A percentile compares a stretch with the other conserved stretches of the same genome.
phyloP scores from a whole-genome alignment of 495 filamentous ascomycete species.

The Hypoxylon crocopeplum region DNA sequence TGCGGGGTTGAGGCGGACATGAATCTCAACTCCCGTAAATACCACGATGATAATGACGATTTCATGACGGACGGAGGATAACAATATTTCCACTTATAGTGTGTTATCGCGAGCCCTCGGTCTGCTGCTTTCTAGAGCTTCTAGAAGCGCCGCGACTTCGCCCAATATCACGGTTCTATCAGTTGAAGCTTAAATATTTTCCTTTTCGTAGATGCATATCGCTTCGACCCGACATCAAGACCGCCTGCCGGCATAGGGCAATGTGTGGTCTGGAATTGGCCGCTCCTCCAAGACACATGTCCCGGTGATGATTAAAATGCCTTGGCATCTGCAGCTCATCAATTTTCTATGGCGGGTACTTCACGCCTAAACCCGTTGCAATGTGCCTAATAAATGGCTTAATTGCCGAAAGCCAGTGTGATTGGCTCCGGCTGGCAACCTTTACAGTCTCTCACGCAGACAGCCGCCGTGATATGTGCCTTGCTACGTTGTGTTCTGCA shows the following conservation, averaged over 20 bases:
- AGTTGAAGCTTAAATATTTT: conserved; percentile 18
- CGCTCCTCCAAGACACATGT: conserved; percentile 20
- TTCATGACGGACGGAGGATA: not conserved
- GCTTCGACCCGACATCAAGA: conserved; percentile 12
- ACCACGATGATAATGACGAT: conserved; percentile 14
- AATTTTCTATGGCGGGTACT: conserved; percentile 21
- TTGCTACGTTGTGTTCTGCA: conserved; percentile 1
- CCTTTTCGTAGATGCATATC: not conserved
- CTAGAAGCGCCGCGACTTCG: conserved; percentile 31
- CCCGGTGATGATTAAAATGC: conserved; percentile 21
- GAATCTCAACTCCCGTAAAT: conserved; percentile 12
- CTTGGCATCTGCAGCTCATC: conserved; percentile 28
- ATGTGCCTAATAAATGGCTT: conserved; percentile 33
- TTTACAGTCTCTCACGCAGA: conserved; percentile 13
- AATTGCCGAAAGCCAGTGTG: conserved; percentile 20
- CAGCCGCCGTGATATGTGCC: conserved; percentile 30
- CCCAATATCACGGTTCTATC: conserved; percentile 12
- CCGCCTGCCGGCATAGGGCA: not conserved
- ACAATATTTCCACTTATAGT: conserved; percentile 3
- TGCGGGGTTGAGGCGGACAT: not conserved
- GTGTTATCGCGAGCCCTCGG: conserved; percentile 1
- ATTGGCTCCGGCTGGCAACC: conserved; percentile 18
- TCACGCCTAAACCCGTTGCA: conserved; percentile 32
- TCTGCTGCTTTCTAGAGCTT: conserved; percentile 26
- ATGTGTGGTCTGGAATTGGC: conserved; percentile 15